A percentile compares a stretch with the other conserved stretches of the same genome.
These are phyloP conservation scores for Mallotus nudiflorus DNA, from an alignment of 345 rosid genomes.

Conservation along the genomic window DNA sequence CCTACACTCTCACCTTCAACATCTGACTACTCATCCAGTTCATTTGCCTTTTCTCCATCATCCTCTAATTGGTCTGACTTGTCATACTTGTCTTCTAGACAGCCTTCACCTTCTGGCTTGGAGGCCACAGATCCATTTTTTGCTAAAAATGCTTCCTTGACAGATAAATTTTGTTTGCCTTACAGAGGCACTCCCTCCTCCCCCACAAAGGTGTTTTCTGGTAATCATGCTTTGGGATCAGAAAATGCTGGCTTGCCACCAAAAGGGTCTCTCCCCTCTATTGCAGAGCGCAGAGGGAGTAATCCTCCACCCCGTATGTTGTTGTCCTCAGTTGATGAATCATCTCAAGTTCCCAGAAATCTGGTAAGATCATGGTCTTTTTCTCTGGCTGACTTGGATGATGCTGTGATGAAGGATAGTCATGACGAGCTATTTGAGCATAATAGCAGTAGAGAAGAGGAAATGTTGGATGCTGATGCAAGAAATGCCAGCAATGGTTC, in stretches of 20 bases:
- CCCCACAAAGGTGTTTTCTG: slow-evolving; percentile 26
- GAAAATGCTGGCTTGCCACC: slow-evolving; percentile 30
- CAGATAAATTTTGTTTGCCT: slow-evolving; percentile 28
- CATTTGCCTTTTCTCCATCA: slow-evolving; percentile 65
- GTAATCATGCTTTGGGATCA: slow-evolving; percentile 21
- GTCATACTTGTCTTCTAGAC: slow-evolving; percentile 55
- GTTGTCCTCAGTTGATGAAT: slow-evolving; percentile 43
- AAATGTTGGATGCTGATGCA: slow-evolving; percentile 39
- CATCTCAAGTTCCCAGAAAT: slow-evolving; percentile 27
- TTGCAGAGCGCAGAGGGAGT: slow-evolving; percentile 73
- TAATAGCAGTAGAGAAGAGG: slow-evolving; percentile 36
- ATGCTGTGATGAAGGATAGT: slow-evolving; percentile 38
- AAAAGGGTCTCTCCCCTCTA: slow-evolving; percentile 40
- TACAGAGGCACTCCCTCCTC: slow-evolving; percentile 31
- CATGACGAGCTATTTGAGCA: slow-evolving; percentile 25
- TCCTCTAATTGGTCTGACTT: slow-evolving; percentile 74
- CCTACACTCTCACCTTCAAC: slow-evolving; percentile 68
- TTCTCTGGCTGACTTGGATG: slow-evolving; percentile 39
- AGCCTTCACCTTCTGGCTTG: slow-evolving; percentile 60
- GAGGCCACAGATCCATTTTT: slow-evolving; percentile 37
- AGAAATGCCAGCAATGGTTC: slow-evolving; percentile 16
- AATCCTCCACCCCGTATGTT: slow-evolving; percentile 55
- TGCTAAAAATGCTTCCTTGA: slow-evolving; percentile 25
- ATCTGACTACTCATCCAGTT: slow-evolving; percentile 60
- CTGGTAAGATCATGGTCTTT: slow-evolving; percentile 54